These are phyloP conservation scores for Dictyostelium capitatum DNA, from an alignment of 78 protist genomes.

Conservation along the genomic window DNA sequence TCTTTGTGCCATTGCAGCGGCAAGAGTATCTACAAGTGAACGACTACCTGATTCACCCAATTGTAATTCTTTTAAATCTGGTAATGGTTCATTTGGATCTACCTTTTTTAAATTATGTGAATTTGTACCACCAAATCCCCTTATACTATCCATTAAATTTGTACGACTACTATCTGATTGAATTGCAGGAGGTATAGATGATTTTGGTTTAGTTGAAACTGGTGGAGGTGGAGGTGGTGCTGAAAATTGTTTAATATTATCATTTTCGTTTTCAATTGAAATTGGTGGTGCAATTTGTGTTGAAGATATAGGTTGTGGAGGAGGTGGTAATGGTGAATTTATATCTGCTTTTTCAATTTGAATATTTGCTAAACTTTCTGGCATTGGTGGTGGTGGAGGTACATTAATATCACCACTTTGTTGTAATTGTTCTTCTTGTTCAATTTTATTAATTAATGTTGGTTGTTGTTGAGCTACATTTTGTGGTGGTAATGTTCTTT, in stretches of 20 bases:
- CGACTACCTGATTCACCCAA: conserved; percentile 56
- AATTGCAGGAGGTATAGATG: neutral
- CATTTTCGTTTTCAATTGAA: too few relatives aligned
- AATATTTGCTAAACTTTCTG: neutral
- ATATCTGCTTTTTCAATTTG: neutral
- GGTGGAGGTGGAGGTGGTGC: neutral
- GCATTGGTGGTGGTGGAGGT: conserved; percentile 67
- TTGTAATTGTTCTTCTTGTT: neutral
- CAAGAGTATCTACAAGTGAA: conserved; percentile 30
- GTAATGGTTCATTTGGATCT: conserved; percentile 40
- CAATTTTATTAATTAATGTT: neutral
- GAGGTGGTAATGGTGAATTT: conserved; percentile 31
- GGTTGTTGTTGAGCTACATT: neutral
- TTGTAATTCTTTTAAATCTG: conserved; percentile 8
- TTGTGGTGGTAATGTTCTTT: neutral
- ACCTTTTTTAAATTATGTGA: conserved; percentile 24
- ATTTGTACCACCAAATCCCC: neutral
- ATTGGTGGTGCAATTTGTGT: neutral
- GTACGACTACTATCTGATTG: conserved; percentile 13
- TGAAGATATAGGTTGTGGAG: neutral
- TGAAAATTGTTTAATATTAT: too few relatives aligned
- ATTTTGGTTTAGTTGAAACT: neutral
- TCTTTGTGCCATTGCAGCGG: conserved; percentile 53
- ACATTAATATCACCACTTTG: neutral
- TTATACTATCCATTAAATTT: conserved; percentile 28